Percentiles rank a stretch among this genome's conserved stretches.
phyloP scores from a whole-genome alignment of 1,284 basidiomycete species.

The Heimioporus retisporus region DNA sequence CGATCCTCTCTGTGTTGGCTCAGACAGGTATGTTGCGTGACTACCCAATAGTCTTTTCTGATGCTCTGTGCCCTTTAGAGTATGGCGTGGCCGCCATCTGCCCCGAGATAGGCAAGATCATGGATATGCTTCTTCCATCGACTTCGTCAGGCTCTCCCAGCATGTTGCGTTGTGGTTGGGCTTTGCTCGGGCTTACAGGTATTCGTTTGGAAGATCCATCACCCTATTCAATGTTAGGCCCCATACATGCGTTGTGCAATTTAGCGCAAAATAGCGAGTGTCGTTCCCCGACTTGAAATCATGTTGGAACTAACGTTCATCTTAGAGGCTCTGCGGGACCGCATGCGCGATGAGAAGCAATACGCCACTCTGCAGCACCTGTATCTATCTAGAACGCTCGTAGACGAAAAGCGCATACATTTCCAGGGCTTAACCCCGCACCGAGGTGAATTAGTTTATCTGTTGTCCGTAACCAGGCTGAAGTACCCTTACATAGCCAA shows the following conservation, averaged over 20 bases:
- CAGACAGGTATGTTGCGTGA: background rate
- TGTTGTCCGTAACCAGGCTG: no score
- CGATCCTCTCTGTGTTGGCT: no score
- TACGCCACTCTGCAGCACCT: constrained; percentile 16
- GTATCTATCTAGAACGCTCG: constrained; percentile 15
- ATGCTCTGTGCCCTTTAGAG: constrained; percentile 20
- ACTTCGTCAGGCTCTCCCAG: no score
- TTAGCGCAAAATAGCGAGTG: constrained; percentile 20
- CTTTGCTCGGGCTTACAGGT: no score
- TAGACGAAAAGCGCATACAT: background rate
- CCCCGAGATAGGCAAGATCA: constrained; percentile 7
- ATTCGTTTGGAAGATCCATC: background rate
- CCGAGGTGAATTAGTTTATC: no score
- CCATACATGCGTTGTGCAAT: constrained; percentile 22
- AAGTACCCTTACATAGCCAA: no score
- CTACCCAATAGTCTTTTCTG: background rate
- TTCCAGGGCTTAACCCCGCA: no score
- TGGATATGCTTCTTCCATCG: constrained; percentile 3
- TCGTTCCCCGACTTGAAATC: background rate
- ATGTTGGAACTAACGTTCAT: background rate
- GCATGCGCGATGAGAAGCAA: background rate
- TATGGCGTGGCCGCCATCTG: constrained; percentile 25
- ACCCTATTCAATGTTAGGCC: constrained; percentile 26
- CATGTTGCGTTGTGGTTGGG: no score
- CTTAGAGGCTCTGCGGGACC: background rate